phyloP scores from a whole-genome alignment of 345 rosid species.

The Brassica cretica region DNA sequence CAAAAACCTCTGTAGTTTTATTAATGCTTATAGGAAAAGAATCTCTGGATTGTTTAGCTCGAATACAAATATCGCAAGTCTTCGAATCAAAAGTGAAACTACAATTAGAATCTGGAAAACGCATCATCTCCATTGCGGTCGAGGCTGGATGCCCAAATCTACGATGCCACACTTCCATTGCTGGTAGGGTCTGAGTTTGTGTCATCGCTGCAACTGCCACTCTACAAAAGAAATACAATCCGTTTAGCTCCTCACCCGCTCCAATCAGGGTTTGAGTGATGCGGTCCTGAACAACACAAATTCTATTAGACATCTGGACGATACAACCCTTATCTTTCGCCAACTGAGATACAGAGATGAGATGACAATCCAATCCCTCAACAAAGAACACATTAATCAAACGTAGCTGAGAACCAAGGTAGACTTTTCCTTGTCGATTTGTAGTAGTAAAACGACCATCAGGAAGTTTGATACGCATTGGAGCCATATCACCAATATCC shows the following conservation, averaged over 20 bases:
- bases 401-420: background rate
- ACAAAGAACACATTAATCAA: background rate
- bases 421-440: background rate
- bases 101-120: background rate
- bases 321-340: background rate
- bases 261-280: background rate
- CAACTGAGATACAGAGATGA: background rate
- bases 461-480: background rate
- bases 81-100: background rate
- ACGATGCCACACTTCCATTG: background rate
- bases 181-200: too few relatives aligned
- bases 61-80: background rate
- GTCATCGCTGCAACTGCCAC: background rate
- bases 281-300: background rate
- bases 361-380: background rate
- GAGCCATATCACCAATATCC: background rate
- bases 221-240: background rate
- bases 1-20: background rate
- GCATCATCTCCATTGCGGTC: background rate
- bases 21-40: background rate
- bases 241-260: background rate
- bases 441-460: background rate
- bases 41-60: background rate
- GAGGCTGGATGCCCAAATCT: background rate
- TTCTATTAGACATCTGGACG: background rate